Evolutionary conservation across 352 stramenopile genomes (phyloP), one percentile per base, ranked within the genome.

Genomic region (Globisporangium takayamanum): DNA sequence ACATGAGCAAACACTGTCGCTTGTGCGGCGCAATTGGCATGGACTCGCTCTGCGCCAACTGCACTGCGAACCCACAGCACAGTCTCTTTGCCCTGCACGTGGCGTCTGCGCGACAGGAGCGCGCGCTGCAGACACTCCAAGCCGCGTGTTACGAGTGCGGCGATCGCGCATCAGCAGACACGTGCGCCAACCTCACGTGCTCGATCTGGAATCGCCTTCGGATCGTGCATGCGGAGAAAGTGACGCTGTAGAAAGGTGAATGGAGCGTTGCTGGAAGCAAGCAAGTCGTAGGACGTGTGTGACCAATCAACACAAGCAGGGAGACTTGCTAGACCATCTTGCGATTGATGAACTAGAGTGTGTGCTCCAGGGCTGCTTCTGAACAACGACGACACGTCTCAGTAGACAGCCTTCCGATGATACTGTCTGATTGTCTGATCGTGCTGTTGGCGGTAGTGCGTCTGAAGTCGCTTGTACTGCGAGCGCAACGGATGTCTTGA

Each of bases 1-100:
- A 95, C 71, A 58, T 78, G 64, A 95, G 86, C 64, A 87, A 88
- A 37, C 84, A 89, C 57, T 95, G 86, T 48, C 76, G 68, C 1
- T 68, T 95, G 0, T 95, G 86, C 33, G 78, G 84, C 2, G 68
- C 72, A 6, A 70, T 89, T n/a, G 83, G 80, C 0, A 78, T 68
- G 42, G 67, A 76, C 39, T 50, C 64, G 5, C 57, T 90, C 7
- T 92, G 83, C 58, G 60, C 72, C 18, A 65, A 79, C 37, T 92
- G 83, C 57, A 69, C 53, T 15, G 51, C 54, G 2, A 63, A 91
- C 33, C 78, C 76, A 2, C 83, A 91, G 55, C 80, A 77, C 49
- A 92, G 83, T 57, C 63, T 88, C 37, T 70, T 89, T 59, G 78
- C 76, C 10, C 72, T 88, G 37, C 77, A 87, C 52, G 62, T 71